A percentile compares a stretch with the other conserved stretches of the same genome.
Conservation (phyloP, 2,329 filamentous ascomycete genomes). For the Aspergillus ruber region DNA sequence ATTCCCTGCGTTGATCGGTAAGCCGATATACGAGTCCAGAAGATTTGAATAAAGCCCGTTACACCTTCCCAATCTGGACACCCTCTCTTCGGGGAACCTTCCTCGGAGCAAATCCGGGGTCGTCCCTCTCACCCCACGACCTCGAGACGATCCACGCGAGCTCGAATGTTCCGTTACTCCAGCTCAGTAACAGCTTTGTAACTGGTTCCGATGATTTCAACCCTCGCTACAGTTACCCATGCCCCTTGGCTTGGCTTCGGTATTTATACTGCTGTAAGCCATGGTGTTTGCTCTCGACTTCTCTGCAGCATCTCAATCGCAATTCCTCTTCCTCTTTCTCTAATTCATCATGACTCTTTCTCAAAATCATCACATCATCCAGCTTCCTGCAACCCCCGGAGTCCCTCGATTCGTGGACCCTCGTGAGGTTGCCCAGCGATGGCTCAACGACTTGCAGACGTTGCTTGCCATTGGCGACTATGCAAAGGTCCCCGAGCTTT, state of each 20-base stretch:
- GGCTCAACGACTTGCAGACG: conserved; percentile 22
- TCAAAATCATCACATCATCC: conserved; percentile 22
- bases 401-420: conserved; percentile 15
- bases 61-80: background rate
- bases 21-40: background rate
- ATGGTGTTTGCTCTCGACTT: background rate
- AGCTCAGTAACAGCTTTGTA: background rate
- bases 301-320: background rate
- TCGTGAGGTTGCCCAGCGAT: conserved; percentile 24
- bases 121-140: background rate
- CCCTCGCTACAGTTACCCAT: background rate
- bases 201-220: background rate
- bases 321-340: background rate
- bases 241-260: background rate
- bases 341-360: conserved; percentile 11
- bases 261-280: background rate
- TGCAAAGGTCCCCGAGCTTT: conserved; percentile 17
- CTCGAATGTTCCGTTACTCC: background rate
- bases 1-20: background rate
- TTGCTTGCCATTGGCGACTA: conserved; percentile 14
- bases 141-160: background rate
- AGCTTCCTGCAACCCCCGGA: conserved; percentile 22
- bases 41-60: background rate
- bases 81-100: background rate
- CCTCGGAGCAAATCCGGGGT: background rate